Evolutionary conservation across 2,329 filamentous ascomycete genomes (phyloP).

Genomic region (Epichloe glyceriae): DNA sequence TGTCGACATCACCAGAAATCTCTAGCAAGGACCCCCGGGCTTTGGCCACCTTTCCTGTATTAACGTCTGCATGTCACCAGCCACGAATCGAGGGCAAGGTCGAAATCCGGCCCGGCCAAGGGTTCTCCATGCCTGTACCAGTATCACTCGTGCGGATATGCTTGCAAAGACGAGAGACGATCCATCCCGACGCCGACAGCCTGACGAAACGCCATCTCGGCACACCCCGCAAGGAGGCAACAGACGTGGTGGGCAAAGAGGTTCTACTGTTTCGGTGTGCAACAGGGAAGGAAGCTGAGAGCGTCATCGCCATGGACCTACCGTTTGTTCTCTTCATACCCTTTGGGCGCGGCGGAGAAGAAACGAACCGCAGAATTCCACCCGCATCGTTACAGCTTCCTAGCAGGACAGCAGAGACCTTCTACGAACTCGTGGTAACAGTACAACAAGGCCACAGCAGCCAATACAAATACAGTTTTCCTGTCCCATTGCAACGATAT

Average conservation of each 20-base stretch:
- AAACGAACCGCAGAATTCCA: slow-evolving; percentile 78
- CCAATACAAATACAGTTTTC: slow-evolving; percentile 83
- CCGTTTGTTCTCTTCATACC: slow-evolving; percentile 97
- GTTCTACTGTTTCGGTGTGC: slow-evolving; percentile 81
- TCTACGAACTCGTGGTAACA: slow-evolving; percentile 90
- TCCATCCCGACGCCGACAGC: slow-evolving; percentile 91
- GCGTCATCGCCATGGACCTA: slow-evolving; percentile 87
- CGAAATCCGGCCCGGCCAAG: slow-evolving; percentile 78
- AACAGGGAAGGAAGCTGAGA: slow-evolving; percentile 72
- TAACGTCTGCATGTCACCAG: slow-evolving; percentile 30
- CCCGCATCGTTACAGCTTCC: slow-evolving; percentile 84
- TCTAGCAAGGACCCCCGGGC: too few relatives aligned
- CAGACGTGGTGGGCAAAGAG: slow-evolving; percentile 91
- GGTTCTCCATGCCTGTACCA: slow-evolving; percentile 77
- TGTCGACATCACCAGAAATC: too few relatives aligned
- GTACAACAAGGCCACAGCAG: slow-evolving; percentile 81
- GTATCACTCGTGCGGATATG: slow-evolving; percentile 91
- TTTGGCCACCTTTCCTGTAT: background rate
- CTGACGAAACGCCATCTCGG: slow-evolving; percentile 85
- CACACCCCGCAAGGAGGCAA: slow-evolving; percentile 78
- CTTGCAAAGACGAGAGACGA: slow-evolving; percentile 85
- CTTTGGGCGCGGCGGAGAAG: slow-evolving; percentile 80
- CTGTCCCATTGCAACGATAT: slow-evolving; percentile 82
- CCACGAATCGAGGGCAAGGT: slow-evolving; percentile 96
- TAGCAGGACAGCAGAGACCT: slow-evolving; percentile 91